Conservation (phyloP, 1,284 basidiomycete genomes). For the Coniferiporia weirii region DNA sequence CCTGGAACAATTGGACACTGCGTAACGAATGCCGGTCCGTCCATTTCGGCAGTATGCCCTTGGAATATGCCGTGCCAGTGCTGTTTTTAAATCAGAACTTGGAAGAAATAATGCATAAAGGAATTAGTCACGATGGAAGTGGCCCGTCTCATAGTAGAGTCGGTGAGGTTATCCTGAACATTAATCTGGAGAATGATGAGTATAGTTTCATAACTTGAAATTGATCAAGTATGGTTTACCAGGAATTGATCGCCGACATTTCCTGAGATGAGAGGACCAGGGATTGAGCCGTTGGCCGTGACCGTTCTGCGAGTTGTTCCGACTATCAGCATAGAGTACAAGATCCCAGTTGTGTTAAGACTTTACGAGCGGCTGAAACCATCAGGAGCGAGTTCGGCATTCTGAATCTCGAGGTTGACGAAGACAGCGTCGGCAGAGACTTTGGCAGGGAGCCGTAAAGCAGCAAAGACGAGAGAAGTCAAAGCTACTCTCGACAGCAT, state of each 20-base stretch:
- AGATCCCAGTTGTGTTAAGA: neutral
- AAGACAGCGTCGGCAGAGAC: constrained; percentile 4
- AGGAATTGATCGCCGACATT: constrained; percentile 28
- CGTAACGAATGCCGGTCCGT: constrained; percentile 25
- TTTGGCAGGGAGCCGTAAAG: neutral
- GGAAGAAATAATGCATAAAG: neutral
- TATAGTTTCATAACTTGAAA: neutral
- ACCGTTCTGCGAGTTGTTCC: constrained; percentile 16
- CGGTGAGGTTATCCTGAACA: constrained; percentile 22
- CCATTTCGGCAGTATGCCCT: constrained; percentile 37
- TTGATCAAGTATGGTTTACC: constrained; percentile 8
- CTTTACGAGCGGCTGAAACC: constrained; percentile 16
- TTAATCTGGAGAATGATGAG: constrained; percentile 17
- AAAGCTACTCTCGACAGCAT: neutral
- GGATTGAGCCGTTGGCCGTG: constrained; percentile 25
- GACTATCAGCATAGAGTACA: neutral
- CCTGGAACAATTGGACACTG: constrained; percentile 40
- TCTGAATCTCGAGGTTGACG: constrained; percentile 10
- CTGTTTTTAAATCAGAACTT: constrained; percentile 23
- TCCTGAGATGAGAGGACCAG: constrained; percentile 28
- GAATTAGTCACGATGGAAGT: constrained; percentile 25
- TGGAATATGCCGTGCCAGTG: constrained; percentile 49
- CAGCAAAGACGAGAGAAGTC: neutral
- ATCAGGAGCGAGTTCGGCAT: constrained; percentile 13
- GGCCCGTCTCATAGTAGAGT: constrained; percentile 21